A percentile compares a stretch with the other conserved stretches of the same genome.
Evolutionary conservation across 2,329 filamentous ascomycete species (phyloP).

Genomic region (Cladosporium sp.): DNA sequence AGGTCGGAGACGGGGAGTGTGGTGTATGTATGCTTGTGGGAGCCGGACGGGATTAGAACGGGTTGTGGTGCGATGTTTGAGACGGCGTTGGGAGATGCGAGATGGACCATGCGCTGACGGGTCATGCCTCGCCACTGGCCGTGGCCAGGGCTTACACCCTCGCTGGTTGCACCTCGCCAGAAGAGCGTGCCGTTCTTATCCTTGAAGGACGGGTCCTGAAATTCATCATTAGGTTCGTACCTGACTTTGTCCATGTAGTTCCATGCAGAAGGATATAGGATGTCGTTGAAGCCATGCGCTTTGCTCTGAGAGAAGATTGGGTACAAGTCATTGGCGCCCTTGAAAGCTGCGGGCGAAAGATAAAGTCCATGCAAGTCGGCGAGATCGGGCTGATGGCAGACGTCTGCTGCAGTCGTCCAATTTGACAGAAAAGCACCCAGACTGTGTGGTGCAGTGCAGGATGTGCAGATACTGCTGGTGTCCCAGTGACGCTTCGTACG

Average conservation of each 20-base stretch:
- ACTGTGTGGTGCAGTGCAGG: slow-evolving; percentile 62
- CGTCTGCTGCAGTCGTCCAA: slow-evolving; percentile 61
- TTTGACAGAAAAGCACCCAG: slow-evolving; percentile 62
- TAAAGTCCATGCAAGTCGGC: slow-evolving; percentile 70
- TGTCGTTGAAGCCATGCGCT: slow-evolving; percentile 68
- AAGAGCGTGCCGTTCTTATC: slow-evolving; percentile 63
- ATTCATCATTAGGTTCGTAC: slow-evolving; percentile 48
- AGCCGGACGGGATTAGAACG: slow-evolving; percentile 52
- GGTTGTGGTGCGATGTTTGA: slow-evolving; percentile 52
- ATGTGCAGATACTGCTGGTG: slow-evolving; percentile 58
- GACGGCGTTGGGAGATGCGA: slow-evolving; percentile 29
- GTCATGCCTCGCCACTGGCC: slow-evolving; percentile 62
- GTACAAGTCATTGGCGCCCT: slow-evolving; percentile 60
- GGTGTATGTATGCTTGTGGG: slow-evolving; percentile 53
- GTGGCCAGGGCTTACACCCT: slow-evolving; percentile 46
- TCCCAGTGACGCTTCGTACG: slow-evolving; percentile 61
- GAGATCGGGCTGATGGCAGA: slow-evolving; percentile 75
- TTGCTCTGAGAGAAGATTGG: slow-evolving; percentile 76
- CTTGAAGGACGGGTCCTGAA: slow-evolving; percentile 52
- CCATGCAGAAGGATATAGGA: slow-evolving; percentile 65
- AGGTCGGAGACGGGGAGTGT: slow-evolving; percentile 51
- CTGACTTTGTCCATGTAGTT: slow-evolving; percentile 57
- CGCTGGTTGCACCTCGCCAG: slow-evolving; percentile 69
- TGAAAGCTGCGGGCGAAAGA: slow-evolving; percentile 58
- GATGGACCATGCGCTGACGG: slow-evolving; percentile 67